These are phyloP conservation scores for Selaginella moellendorffii DNA, from an alignment of 75 land plant genomes.

Conservation along the genomic window DNA sequence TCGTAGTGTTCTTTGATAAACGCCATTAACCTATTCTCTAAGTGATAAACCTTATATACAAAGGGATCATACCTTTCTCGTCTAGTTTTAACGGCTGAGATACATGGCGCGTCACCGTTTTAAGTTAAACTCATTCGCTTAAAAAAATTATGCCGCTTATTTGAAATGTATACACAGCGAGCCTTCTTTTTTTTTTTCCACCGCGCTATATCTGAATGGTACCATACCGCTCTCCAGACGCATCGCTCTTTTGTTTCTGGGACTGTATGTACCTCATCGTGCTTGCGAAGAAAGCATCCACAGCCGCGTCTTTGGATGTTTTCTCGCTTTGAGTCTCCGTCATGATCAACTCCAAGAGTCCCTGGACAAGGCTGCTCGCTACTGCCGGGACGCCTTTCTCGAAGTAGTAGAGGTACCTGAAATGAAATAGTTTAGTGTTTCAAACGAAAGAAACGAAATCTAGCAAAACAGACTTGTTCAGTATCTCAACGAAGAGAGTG, in stretches of 20 bases:
- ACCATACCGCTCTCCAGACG: constrained; percentile 67
- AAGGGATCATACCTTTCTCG: neutral
- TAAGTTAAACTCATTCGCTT: no score
- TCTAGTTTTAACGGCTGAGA: neutral
- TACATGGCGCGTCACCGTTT: neutral
- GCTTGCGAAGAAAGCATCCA: constrained; percentile 71
- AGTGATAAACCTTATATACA: neutral
- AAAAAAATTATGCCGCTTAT: neutral
- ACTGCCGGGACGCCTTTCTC: constrained; percentile 89
- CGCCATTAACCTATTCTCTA: neutral
- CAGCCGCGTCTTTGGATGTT: constrained; percentile 37
- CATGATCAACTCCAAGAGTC: constrained; percentile 65
- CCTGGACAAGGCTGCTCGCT: constrained; percentile 53
- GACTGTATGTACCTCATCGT: constrained; percentile 84
- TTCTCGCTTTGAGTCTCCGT: constrained; percentile 74
- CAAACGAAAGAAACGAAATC: no score
- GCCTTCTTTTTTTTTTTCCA: no score
- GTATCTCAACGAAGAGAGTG: constrained; percentile 82
- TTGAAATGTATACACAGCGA: neutral
- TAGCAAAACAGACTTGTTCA: constrained; percentile 93
- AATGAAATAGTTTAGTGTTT: no score
- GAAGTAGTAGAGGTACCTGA: constrained; percentile 90
- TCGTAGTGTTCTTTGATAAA: neutral
- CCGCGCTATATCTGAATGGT: constrained; percentile 50
- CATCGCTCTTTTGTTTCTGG: constrained; percentile 87